Evolutionary conservation across 1,284 basidiomycete genomes (phyloP), one percentile per base, ranked within the genome.

Genomic region (Rhizopogon hawkerae): DNA sequence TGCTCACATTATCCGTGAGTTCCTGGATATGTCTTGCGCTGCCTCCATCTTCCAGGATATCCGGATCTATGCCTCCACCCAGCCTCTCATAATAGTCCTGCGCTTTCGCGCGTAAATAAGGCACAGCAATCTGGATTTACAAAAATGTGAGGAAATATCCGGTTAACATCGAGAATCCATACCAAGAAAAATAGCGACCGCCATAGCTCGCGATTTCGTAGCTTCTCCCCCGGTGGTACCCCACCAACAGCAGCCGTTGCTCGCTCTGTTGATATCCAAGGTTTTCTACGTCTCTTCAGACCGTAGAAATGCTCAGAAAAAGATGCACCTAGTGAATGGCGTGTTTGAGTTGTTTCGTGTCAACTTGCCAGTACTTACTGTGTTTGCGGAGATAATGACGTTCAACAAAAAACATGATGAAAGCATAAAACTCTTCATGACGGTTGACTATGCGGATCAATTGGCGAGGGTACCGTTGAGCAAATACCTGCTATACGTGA

Each of bases 291-390:
- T 43, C 92, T 72, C 60, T 90, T 90, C 42, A 96, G 67, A 0
- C 91, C 91, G 64, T 96, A 96, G 62, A 96, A 96, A 60, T 93
- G 89, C 66, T 96, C 93, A 3, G 92, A 75, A 62, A 96, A 96
- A 3, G 89, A 91, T 11, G 91, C 87, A 62, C 83, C 90, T 92
- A 50, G 43, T 48, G 21, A 52, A 45, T 37, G 21, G 31, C 23
- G 24, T 39, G 42, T 50, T 36, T 11, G 9, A 41, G 23, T 38
- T 38, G 23, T 21, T 29, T 29, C 41, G 43, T 48, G 13, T 21
- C 41, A n/a, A 48, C 13, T 24, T 10, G 18, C 29, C 14, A 29
- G 36, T 42, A 66, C 78, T 48, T 53, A 89, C 94, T 86, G 67
- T 86, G 83, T 65, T 77, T 85, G 57, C 78, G 78, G 47, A 99